Evolutionary conservation across 768 basidiomycete genomes (phyloP).

Genomic region (Suillus decipiens): DNA sequence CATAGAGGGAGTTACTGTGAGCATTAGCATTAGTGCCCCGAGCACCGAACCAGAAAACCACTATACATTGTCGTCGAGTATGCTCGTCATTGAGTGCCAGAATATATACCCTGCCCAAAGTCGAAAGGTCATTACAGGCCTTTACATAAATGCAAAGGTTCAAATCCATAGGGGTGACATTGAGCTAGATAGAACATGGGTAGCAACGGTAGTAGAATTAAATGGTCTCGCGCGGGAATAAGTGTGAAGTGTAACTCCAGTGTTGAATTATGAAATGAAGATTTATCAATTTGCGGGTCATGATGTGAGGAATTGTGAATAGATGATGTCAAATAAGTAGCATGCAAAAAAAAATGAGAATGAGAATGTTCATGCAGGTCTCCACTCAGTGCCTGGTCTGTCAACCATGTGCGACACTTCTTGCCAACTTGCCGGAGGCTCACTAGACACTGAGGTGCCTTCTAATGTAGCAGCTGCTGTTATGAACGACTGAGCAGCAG

Average conservation of each 20-base stretch:
- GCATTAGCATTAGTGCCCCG: background rate
- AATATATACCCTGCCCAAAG: background rate
- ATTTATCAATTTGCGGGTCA: constrained; percentile 5
- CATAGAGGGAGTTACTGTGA: background rate
- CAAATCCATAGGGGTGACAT: background rate
- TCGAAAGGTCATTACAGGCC: background rate
- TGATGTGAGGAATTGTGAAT: constrained; percentile 14
- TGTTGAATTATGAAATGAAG: constrained; percentile 6
- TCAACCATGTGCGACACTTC: constrained; percentile 46
- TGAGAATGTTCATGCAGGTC: constrained; percentile 38
- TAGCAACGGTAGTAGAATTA: constrained; percentile 16
- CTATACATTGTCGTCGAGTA: background rate
- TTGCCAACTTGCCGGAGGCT: constrained; percentile 50
- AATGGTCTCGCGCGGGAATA: constrained; percentile 17
- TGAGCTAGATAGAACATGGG: constrained; percentile 14
- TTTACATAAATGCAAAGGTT: background rate
- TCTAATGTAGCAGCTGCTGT: constrained; percentile 63
- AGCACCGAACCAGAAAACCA: background rate
- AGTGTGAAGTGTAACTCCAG: constrained; percentile 8
- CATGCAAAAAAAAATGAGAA: constrained; percentile 25
- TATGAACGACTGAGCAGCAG: constrained; percentile 67
- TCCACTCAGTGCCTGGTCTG: constrained; percentile 39
- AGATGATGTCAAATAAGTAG: constrained; percentile 35
- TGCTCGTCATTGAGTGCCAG: background rate
- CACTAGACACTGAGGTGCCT: constrained; percentile 55